Evolutionary conservation across 148 eudicot species (phyloP).

Genomic region (Vaccinium darrowii): DNA sequence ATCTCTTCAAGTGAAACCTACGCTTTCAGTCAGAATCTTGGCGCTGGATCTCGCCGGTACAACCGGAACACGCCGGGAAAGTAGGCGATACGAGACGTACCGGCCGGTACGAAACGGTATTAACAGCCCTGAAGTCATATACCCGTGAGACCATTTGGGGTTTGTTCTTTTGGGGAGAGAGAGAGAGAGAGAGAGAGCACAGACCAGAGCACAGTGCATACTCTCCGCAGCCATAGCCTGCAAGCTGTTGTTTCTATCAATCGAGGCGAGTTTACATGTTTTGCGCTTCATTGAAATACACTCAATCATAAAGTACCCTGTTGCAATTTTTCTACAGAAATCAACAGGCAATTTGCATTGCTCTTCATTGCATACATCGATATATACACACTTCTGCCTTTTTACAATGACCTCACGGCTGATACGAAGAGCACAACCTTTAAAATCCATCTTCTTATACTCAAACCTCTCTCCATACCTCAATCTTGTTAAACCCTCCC

Average conservation of each 20-base stretch:
- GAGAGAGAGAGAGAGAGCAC: neutral
- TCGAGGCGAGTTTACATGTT: neutral
- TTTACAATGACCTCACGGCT: slow-evolving; percentile 40
- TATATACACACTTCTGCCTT: too few relatives aligned
- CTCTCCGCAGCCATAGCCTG: neutral
- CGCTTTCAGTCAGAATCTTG: too few relatives aligned
- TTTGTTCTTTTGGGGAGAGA: too few relatives aligned
- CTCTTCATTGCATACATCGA: neutral
- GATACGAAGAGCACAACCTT: slow-evolving; percentile 27
- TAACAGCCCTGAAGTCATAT: neutral
- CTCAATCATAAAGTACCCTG: too few relatives aligned
- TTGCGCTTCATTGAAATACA: neutral
- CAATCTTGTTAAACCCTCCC: slow-evolving; percentile 29
- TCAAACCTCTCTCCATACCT: slow-evolving; percentile 16
- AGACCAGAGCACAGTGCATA: neutral
- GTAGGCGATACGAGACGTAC: too few relatives aligned
- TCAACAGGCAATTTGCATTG: neutral
- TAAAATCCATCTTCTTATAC: slow-evolving; percentile 24
- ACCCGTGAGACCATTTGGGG: neutral
- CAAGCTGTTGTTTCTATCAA: neutral
- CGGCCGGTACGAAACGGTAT: too few relatives aligned
- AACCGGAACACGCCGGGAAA: too few relatives aligned
- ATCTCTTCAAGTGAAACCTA: too few relatives aligned
- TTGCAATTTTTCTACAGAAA: neutral
- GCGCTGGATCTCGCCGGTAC: too few relatives aligned